These are phyloP conservation scores for Tubosaeta sp. DNA, from an alignment of 768 basidiomycete species.

Conservation along the genomic window DNA sequence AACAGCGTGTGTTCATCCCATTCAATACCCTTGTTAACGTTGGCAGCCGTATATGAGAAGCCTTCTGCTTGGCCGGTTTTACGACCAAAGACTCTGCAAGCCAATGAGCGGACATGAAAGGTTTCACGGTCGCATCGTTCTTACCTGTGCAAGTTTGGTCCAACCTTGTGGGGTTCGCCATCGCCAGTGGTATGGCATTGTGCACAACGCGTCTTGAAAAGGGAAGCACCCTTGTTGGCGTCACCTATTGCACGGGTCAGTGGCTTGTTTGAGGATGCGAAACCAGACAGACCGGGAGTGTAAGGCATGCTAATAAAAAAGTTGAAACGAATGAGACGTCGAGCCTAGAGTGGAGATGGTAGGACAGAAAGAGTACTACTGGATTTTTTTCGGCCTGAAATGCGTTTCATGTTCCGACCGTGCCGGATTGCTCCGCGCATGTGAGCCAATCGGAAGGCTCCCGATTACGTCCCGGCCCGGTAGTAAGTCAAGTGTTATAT, in stretches of 20 bases:
- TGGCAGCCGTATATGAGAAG: slow-evolving; percentile 91
- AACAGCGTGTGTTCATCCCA: slow-evolving; percentile 91
- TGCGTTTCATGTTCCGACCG: slow-evolving; percentile 21
- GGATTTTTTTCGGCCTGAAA: slow-evolving; percentile 6
- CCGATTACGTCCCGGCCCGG: background rate
- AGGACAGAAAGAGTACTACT: background rate
- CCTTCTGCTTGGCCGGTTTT: slow-evolving; percentile 82
- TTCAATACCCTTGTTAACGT: slow-evolving; percentile 87
- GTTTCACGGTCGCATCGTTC: slow-evolving; percentile 20
- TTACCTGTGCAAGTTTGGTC: slow-evolving; percentile 92
- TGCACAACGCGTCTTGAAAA: slow-evolving; percentile 95
- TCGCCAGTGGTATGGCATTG: slow-evolving; percentile 88
- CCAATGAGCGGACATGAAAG: background rate
- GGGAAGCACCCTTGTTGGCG: slow-evolving; percentile 80
- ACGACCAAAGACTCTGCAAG: slow-evolving; percentile 71
- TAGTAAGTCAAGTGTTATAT: no score
- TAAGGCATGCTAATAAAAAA: slow-evolving; percentile 36
- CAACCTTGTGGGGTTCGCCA: slow-evolving; percentile 82
- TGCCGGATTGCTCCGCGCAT: slow-evolving; percentile 27
- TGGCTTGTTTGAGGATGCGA: background rate
- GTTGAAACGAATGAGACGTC: slow-evolving; percentile 1
- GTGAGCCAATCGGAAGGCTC: slow-evolving; percentile 21
- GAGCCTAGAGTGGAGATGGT: slow-evolving; percentile 9
- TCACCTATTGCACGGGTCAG: slow-evolving; percentile 56
- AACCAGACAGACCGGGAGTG: slow-evolving; percentile 34